phyloP scores from a whole-genome alignment of 2,329 filamentous ascomycete genomes.

The Microdochium bolleyi region DNA sequence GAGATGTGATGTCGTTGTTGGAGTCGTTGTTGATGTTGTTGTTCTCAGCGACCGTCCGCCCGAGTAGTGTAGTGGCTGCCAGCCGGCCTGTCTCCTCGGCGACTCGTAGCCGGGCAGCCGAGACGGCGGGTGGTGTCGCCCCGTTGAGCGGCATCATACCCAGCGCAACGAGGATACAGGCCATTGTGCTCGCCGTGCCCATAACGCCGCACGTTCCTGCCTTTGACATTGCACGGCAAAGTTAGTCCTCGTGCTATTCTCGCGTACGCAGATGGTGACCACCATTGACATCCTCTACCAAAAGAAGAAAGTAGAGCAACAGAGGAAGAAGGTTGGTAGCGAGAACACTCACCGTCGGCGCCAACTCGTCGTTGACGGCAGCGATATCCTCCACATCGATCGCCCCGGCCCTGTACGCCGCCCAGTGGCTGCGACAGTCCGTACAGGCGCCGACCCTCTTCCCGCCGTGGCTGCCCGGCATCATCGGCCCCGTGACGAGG shows the following conservation, averaged over 20 bases:
- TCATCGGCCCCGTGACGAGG: constrained; percentile 66
- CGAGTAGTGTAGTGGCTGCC: constrained; percentile 41
- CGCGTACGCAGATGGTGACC: too few species aligned
- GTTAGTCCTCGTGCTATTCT: background rate
- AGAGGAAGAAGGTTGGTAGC: too few species aligned
- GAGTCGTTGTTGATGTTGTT: background rate
- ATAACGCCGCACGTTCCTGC: constrained; percentile 82
- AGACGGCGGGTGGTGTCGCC: constrained; percentile 71
- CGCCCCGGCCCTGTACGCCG: constrained; percentile 53
- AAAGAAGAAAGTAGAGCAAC: background rate
- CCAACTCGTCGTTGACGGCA: constrained; percentile 63
- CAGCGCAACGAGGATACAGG: constrained; percentile 72
- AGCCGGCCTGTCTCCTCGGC: constrained; percentile 64
- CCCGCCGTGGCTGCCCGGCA: constrained; percentile 61
- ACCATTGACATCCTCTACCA: background rate
- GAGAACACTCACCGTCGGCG: constrained; percentile 48
- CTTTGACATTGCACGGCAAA: constrained; percentile 14
- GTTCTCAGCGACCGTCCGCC: background rate
- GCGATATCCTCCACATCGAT: constrained; percentile 67
- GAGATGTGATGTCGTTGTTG: background rate
- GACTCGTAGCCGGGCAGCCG: constrained; percentile 71
- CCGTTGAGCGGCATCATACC: constrained; percentile 74
- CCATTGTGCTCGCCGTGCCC: constrained; percentile 90
- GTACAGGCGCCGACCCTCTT: constrained; percentile 64
- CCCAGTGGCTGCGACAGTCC: constrained; percentile 69